A percentile compares a stretch with the other conserved stretches of the same genome.
These are phyloP conservation scores for Cutaneotrichosporon sp. DNA, from an alignment of 1,284 basidiomycete species.

Conservation along the genomic window DNA sequence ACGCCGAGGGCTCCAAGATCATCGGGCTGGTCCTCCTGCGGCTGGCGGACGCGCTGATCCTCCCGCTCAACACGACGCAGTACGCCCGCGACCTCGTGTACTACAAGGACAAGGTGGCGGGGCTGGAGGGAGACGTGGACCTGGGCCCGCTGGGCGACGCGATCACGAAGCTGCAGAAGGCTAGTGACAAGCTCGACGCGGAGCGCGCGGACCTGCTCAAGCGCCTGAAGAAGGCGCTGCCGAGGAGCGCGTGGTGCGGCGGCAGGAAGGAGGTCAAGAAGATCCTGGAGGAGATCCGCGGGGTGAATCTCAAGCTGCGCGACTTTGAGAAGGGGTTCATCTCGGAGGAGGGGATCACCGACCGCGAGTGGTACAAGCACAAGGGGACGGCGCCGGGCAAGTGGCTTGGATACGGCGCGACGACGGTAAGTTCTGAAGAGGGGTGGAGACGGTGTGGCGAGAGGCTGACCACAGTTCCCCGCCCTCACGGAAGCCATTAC, in stretches of 20 bases:
- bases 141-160: constrained; percentile 59
- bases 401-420: constrained; percentile 81
- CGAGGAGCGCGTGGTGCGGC: neutral
- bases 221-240: constrained; percentile 43
- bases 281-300: constrained; percentile 61
- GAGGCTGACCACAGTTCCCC: constrained; percentile 59
- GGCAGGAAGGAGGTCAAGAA: constrained; percentile 53
- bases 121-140: constrained; percentile 42
- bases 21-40: constrained; percentile 66
- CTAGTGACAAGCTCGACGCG: constrained; percentile 61
- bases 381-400: constrained; percentile 86
- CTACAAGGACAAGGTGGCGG: constrained; percentile 60
- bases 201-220: constrained; percentile 36
- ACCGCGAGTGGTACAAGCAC: constrained; percentile 82
- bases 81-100: constrained; percentile 66
- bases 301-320: constrained; percentile 70
- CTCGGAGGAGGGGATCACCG: constrained; percentile 70
- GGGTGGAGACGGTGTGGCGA: no score
- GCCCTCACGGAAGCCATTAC: constrained; percentile 77
- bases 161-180: constrained; percentile 59
- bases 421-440: constrained; percentile 35
- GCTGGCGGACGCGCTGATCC: constrained; percentile 61
- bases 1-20: constrained; percentile 68
- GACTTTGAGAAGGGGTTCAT: constrained; percentile 85
- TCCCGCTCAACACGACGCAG: constrained; percentile 75